Evolutionary conservation across 2,329 filamentous ascomycete genomes (phyloP).

Genomic region (Exutisphaerella laricina): DNA sequence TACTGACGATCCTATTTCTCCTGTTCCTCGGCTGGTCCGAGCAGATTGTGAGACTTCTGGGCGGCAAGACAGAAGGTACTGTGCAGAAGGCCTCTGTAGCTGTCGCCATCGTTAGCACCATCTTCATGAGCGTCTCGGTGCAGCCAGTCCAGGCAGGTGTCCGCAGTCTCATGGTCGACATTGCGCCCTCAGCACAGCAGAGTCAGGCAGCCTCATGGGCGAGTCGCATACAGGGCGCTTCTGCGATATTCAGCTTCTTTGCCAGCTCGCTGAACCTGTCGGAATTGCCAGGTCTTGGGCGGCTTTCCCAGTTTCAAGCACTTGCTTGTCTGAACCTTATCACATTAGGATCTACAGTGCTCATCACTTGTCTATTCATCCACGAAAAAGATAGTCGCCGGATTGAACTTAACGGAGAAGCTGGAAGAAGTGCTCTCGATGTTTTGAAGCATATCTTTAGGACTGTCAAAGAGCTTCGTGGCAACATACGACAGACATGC

Average conservation of each 20-base stretch:
- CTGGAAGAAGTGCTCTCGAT: slow-evolving; percentile 6
- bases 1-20: slow-evolving; percentile 9
- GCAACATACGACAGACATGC: slow-evolving; percentile 15
- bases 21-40: slow-evolving; percentile 15
- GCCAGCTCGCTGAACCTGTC: slow-evolving; percentile 14
- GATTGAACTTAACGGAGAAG: background rate
- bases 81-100: background rate
- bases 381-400: slow-evolving; percentile 14
- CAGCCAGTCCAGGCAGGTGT: slow-evolving; percentile 19
- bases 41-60: slow-evolving; percentile 5
- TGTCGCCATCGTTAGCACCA: slow-evolving; percentile 11
- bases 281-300: slow-evolving; percentile 9
- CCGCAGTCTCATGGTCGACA: slow-evolving; percentile 16
- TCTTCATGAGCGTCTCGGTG: slow-evolving; percentile 12
- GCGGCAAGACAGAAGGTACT: background rate
- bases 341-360: slow-evolving; percentile 16
- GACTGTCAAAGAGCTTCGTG: slow-evolving; percentile 11
- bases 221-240: slow-evolving; percentile 14
- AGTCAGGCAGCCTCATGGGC: slow-evolving; percentile 14
- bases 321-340: slow-evolving; percentile 17
- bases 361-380: slow-evolving; percentile 15
- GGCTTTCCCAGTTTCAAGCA: slow-evolving; percentile 17
- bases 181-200: slow-evolving; percentile 13
- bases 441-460: slow-evolving; percentile 13
- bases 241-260: slow-evolving; percentile 19